Evolutionary conservation across 768 basidiomycete species (phyloP), one percentile per base, ranked within the genome.

Genomic region (Leccinum pellstonianum): DNA sequence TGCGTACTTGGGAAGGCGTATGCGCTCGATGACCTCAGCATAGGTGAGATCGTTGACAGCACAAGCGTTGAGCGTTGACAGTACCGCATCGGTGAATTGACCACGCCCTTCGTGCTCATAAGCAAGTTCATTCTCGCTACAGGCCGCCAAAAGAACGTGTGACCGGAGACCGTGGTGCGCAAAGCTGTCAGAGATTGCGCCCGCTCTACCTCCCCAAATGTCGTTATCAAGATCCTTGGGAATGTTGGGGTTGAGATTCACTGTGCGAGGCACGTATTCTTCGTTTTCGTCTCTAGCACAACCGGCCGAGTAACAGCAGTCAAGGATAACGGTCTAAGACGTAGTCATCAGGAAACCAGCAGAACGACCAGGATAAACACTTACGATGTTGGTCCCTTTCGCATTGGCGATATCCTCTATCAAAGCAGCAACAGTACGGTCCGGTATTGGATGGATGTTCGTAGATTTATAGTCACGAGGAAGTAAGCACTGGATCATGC

Each of bases 241-340:
- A 23, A 69, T 41, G 19, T 6, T 6, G 14, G n/a, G 11, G 12
- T 57, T 15, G 6, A 69, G 46, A 14, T 52, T 2, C 7, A 63
- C 55, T 1, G 35, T 31, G 1, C 68, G 68, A 53, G 59, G 41
- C 1, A 41, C 17, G 23, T 56, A 62, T 48, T n/a, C 55, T n/a
- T 59, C 9, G n/a, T 46, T 52, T 41, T 31, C 31, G 23, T 14
- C 29, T 12, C 79, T 72, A 11, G 69, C 74, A 10, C 76, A 68
- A 1, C 78, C 77, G 1, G 69, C 77, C 5, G 81, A 78, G 62
- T 74, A 69, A 62, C 81, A 82, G 51, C 81, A 81, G 55, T 81
- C 81, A 6, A 82, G 68, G 49, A 82, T 77, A 15, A 82, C 65
- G 11, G 77, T 79, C 81, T 81, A 55, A 55, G 17, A 17, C 12